Base-by-base conservation (phyloP, 2,329 filamentous ascomycete genomes). In the Plenodomus tracheiphilus region DNA sequence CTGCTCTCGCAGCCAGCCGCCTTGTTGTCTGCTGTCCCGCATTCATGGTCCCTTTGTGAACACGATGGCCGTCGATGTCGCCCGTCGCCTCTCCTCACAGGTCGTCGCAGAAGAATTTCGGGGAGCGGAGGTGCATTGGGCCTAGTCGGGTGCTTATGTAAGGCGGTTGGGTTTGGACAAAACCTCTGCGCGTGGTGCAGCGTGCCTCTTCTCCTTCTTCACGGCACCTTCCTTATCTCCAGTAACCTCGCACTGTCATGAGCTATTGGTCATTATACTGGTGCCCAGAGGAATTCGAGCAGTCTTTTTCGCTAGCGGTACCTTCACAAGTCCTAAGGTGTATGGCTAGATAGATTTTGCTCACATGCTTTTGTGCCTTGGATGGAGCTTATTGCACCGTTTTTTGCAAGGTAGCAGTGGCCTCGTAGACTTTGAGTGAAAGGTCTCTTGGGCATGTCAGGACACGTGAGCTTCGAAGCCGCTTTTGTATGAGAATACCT, bases 231-330 rank as follows among this genome's bases (percentile, higher is more conserved):
- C 91, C 92, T 96, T 97, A 97, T 96, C 92, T 84, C 92, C 90
- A 91, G 85, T 83, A 86, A 82, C 80, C 68, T 80, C 75, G 77
- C 71, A 75, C 74, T 76, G 78, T 84, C 82, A 87, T 68, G 63
- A 64, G 61, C 67, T 70, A 83, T 83, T 90, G 91, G 92, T 85
- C 92, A 96, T 96, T 94, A 32, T 82, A 85, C 76, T 76, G 78
- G 85, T 94, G 92, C 89, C 89, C 73, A 96, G 89, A 96, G 72
- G 73, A 78, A 88, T 69, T 64, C 69, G 72, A 77, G 86, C 88
- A 89, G 88, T 87, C 88, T 89, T 89, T 91, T 91, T 96, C 92
- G 92, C 92, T 97, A 97, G 89, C 91, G 85, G 89, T 87, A 87
- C 89, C 90, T 91, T 89, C 83, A 77, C 76, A 71, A 73, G 52